Base-by-base conservation (phyloP, 2,329 filamentous ascomycete genomes). In the Chaetomium olivaceum region DNA sequence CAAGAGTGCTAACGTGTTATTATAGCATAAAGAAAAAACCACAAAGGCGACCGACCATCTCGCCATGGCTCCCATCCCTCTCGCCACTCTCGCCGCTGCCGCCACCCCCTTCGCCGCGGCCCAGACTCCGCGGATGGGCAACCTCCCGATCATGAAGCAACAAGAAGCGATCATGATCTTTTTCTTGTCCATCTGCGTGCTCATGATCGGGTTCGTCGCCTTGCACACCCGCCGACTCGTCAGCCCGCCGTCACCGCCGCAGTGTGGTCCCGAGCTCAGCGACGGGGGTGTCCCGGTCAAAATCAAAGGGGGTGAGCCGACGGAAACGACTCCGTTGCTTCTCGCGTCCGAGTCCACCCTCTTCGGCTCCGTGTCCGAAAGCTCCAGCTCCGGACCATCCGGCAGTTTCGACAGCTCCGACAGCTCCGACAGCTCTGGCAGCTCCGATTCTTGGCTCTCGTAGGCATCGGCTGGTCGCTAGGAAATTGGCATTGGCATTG, bases 271-370 rank as follows among this genome's bases (percentile, higher is more conserved):
- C 31, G 31, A 33, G 31, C 31, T 9, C 7, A 11, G 31, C 7
- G 31, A 33, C 31, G n/a, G n/a, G n/a, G n/a, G n/a, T n/a, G n/a
- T n/a, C n/a, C 2, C 3, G 3, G 5, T 3, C 43, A 21, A 48
- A 16, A 11, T 3, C 19, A 50, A 23, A 12, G n/a, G 5, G 7
- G 19, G 5, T 12, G 27, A n/a, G 6, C 48, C 31, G 21, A 29
- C 54, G 8, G 54, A 58, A 55, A 58, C 55, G 11, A 58, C 43
- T 1, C 55, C 55, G 14, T 43, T 43, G 31, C 43, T 63, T 29
- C 21, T 63, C 1, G 50, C 54, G 29, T 8, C 46, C 43, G 54
- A 58, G 9, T 58, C 61, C 3, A 51, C 27, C 12, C n/a, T 51
- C 39, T 7, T 25, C 43, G 54, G 21, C 54, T 51, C 52, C 39